Percentiles rank a stretch among this genome's conserved stretches.
These are phyloP conservation scores for Leucoagaricus sp. DNA, from an alignment of 1,284 basidiomycete species.

Conservation along the genomic window DNA sequence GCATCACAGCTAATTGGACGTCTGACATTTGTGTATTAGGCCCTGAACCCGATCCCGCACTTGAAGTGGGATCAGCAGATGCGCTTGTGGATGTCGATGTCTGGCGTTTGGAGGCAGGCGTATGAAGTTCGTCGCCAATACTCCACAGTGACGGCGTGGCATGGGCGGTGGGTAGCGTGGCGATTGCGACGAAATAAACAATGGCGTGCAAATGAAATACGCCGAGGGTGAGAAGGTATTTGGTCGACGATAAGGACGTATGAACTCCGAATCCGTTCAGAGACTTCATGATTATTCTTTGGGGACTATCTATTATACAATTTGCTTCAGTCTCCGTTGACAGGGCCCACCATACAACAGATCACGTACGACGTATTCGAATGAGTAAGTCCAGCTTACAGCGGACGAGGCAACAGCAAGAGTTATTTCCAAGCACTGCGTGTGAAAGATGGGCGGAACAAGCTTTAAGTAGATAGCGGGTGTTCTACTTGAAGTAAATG, in stretches of 20 bases:
- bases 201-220: background rate
- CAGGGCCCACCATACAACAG: background rate
- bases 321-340: background rate
- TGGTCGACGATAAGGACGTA: background rate
- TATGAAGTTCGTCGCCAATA: background rate
- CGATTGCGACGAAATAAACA: background rate
- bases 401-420: no score
- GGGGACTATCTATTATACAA: background rate
- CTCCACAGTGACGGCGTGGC: background rate
- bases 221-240: background rate
- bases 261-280: background rate
- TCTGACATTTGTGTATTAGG: background rate
- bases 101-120: background rate
- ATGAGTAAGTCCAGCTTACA: background rate
- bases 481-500: background rate
- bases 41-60: background rate
- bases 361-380: background rate
- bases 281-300: background rate
- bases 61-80: background rate
- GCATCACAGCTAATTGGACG: conserved; percentile 1
- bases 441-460: no score
- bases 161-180: background rate
- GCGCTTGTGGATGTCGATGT: background rate
- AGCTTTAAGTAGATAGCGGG: background rate
- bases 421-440: no score